Percentiles rank a stretch among this genome's conserved stretches.
These are phyloP conservation scores for Kodamaea kakaduensis DNA, from an alignment of 805 yeast genomes.

Conservation along the genomic window DNA sequence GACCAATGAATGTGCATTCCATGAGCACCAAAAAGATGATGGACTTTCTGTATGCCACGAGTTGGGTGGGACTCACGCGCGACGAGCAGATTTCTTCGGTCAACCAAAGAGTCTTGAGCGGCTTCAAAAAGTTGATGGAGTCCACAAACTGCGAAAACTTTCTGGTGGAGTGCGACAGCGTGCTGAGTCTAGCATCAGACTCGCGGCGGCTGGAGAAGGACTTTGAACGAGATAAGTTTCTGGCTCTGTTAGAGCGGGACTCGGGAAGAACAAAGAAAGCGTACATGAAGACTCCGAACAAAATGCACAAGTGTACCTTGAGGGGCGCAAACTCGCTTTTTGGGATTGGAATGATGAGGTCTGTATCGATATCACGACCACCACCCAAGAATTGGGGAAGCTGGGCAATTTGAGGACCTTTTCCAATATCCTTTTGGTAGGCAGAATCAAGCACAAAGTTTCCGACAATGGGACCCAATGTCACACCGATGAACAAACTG, in stretches of 20 bases:
- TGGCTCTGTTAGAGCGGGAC: slow-evolving; percentile 55
- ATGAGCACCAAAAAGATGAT: slow-evolving; percentile 47
- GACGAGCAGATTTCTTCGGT: slow-evolving; percentile 30
- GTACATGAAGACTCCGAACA: slow-evolving; percentile 29
- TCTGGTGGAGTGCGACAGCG: slow-evolving; percentile 4
- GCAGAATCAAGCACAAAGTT: slow-evolving; percentile 20
- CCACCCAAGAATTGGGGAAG: too few relatives aligned
- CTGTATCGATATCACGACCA: too few relatives aligned
- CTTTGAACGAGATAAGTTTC: slow-evolving; percentile 47
- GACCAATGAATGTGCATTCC: slow-evolving; percentile 38
- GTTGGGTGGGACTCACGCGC: slow-evolving; percentile 1
- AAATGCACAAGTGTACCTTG: slow-evolving; percentile 28
- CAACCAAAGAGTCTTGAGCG: slow-evolving; percentile 53
- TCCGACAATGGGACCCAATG: slow-evolving; percentile 62
- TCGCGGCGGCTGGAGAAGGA: slow-evolving; percentile 14
- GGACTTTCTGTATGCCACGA: slow-evolving; percentile 23
- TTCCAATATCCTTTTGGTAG: not conserved
- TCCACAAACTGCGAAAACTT: not conserved
- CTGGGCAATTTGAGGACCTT: too few relatives aligned
- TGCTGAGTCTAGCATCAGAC: not conserved
- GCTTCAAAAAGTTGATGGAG: slow-evolving; percentile 23
- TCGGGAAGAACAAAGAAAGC: slow-evolving; percentile 48
- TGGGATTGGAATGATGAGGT: slow-evolving; percentile 2
- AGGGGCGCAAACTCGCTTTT: slow-evolving; percentile 31
- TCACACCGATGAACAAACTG: slow-evolving; percentile 54